A percentile compares a stretch with the other conserved stretches of the same genome.
Evolutionary conservation across 148 eudicot genomes (phyloP).

Genomic region (Rhododendron ferrugineum): DNA sequence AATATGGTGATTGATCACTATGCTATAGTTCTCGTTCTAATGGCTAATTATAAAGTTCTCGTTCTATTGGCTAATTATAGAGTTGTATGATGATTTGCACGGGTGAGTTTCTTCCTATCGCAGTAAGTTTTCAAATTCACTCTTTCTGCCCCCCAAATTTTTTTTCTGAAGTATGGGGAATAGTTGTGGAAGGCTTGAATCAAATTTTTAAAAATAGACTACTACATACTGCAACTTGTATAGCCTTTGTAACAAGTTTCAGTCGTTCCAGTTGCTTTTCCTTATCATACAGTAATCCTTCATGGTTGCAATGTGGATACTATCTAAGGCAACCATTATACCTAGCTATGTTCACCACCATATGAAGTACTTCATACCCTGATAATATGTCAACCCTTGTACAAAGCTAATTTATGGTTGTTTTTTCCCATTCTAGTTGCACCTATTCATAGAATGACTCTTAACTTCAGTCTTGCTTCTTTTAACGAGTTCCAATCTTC

Average conservation of each 20-base stretch:
- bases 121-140: background rate
- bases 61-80: too few species aligned
- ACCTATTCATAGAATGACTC: background rate
- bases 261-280: background rate
- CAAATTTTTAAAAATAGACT: background rate
- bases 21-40: too few species aligned
- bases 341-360: background rate
- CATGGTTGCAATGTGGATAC: background rate
- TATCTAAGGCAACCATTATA: constrained; percentile 22
- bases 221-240: constrained; percentile 13
- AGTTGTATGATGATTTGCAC: background rate
- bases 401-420: background rate
- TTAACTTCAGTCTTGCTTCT: background rate
- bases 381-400: background rate
- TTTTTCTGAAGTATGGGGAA: background rate
- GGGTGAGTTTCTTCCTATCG: background rate
- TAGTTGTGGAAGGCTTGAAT: background rate
- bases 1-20: too few species aligned
- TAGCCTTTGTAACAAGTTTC: background rate
- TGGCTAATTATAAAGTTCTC: too few species aligned
- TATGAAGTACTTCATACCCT: background rate
- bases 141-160: background rate
- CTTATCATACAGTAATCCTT: background rate
- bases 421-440: background rate
- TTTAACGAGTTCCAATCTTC: background rate